A percentile compares a stretch with the other conserved stretches of the same genome.
These are phyloP conservation scores for Calonectria hawksworthii DNA, from an alignment of 2,329 filamentous ascomycete genomes.

Conservation along the genomic window DNA sequence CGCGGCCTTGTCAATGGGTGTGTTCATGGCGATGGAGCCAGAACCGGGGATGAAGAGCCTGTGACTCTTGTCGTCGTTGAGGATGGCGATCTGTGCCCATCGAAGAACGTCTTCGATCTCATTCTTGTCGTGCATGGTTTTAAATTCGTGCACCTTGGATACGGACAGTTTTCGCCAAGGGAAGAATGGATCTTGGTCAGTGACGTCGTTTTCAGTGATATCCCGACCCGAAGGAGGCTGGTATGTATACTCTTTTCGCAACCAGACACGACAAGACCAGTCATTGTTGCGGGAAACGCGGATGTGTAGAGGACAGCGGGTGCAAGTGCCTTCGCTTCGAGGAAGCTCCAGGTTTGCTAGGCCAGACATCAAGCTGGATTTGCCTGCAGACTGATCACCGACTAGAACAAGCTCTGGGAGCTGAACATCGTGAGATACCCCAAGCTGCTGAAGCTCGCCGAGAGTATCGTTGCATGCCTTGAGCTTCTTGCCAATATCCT, in stretches of 20 bases:
- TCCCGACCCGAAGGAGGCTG: slow-evolving; percentile 54
- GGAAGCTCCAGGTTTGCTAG: slow-evolving; percentile 80
- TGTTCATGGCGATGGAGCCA: slow-evolving; percentile 56
- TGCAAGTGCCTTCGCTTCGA: slow-evolving; percentile 80
- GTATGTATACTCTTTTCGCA: slow-evolving; percentile 76
- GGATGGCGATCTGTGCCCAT: slow-evolving; percentile 82
- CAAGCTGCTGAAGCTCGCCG: slow-evolving; percentile 77
- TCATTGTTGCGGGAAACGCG: slow-evolving; percentile 70
- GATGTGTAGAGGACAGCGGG: slow-evolving; percentile 85
- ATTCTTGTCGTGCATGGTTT: slow-evolving; percentile 70
- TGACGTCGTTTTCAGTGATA: slow-evolving; percentile 63
- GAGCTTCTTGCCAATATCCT: slow-evolving; percentile 72
- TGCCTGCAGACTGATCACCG: slow-evolving; percentile 88
- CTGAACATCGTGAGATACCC: slow-evolving; percentile 78
- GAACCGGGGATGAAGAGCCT: slow-evolving; percentile 68
- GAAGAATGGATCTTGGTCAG: slow-evolving; percentile 67
- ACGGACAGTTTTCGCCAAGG: slow-evolving; percentile 72
- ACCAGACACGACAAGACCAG: slow-evolving; percentile 78
- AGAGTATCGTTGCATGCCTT: slow-evolving; percentile 77
- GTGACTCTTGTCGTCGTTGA: slow-evolving; percentile 74
- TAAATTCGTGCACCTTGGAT: slow-evolving; percentile 69
- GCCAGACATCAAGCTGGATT: slow-evolving; percentile 77
- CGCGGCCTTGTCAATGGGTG: slow-evolving; percentile 51
- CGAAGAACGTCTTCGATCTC: slow-evolving; percentile 77
- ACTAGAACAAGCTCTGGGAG: slow-evolving; percentile 87